Conservation (phyloP, 495 filamentous ascomycete genomes). For the Penicillium alfredii region DNA sequence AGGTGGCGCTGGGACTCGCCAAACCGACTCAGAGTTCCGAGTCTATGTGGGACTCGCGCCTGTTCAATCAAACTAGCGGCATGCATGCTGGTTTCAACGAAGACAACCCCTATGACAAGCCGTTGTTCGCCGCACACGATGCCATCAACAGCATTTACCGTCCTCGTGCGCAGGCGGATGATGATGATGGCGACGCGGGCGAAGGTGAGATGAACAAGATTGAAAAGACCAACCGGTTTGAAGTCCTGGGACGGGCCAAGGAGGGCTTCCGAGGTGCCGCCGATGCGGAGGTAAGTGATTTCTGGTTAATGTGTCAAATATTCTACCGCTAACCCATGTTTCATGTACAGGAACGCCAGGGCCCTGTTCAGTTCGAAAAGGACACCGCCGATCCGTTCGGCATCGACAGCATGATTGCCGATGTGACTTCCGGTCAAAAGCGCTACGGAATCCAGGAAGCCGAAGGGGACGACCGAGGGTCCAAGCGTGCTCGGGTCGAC, state of each 20-base stretch:
- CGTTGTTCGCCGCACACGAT: constrained; percentile 93
- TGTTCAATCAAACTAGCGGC: constrained; percentile 91
- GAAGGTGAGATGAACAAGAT: constrained; percentile 83
- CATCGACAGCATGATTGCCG: constrained; percentile 84
- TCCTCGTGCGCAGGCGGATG: constrained; percentile 60
- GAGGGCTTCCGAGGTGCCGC: constrained; percentile 81
- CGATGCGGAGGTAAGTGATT: constrained; percentile 78
- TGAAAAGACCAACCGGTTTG: constrained; percentile 74
- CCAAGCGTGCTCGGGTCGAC: constrained; percentile 76
- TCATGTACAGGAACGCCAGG: constrained; percentile 62
- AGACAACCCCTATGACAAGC: constrained; percentile 96
- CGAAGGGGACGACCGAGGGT: constrained; percentile 50
- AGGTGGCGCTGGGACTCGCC: constrained; percentile 89
- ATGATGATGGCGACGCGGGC: constrained; percentile 73
- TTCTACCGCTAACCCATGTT: constrained; percentile 22
- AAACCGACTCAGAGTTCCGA: constrained; percentile 89
- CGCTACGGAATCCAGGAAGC: constrained; percentile 80
- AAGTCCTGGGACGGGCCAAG: constrained; percentile 80
- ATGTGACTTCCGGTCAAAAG: constrained; percentile 67
- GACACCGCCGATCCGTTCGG: constrained; percentile 84
- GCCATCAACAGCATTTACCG: constrained; percentile 94
- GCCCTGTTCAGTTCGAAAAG: constrained; percentile 98
- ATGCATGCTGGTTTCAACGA: constrained; percentile 93
- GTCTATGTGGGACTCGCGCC: constrained; percentile 90
- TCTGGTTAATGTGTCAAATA: too few relatives aligned